These are phyloP conservation scores for Emergomyces pasteurianus DNA, from an alignment of 2,329 filamentous ascomycete genomes.

Conservation along the genomic window DNA sequence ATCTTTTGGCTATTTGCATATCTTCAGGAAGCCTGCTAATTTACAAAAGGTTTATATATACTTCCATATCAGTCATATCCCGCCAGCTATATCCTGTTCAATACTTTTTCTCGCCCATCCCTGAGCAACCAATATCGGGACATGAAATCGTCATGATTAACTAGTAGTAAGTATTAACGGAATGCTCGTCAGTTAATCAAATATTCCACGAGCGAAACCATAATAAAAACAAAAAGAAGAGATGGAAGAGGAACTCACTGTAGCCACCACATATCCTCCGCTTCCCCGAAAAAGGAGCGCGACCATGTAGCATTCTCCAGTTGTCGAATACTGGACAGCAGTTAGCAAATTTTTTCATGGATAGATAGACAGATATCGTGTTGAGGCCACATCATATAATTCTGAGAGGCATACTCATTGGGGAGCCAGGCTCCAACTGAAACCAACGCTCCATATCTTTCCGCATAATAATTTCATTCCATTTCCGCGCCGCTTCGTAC, in stretches of 20 bases:
- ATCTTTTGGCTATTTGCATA: neutral
- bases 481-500: slow-evolving; percentile 71
- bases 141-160: slow-evolving; percentile 64
- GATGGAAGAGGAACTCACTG: slow-evolving; percentile 44
- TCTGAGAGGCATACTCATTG: slow-evolving; percentile 50
- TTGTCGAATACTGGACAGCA: slow-evolving; percentile 73
- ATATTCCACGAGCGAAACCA: neutral
- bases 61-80: neutral
- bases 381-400: neutral
- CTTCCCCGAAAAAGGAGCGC: slow-evolving; percentile 69
- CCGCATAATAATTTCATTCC: slow-evolving; percentile 56
- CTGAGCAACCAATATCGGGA: slow-evolving; percentile 66
- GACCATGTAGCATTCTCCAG: slow-evolving; percentile 84
- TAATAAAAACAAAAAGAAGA: neutral
- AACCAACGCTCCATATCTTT: slow-evolving; percentile 62
- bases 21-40: neutral
- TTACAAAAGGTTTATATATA: neutral
- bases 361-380: neutral
- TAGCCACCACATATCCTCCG: slow-evolving; percentile 86
- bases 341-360: neutral
- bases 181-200: slow-evolving; percentile 6
- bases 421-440: slow-evolving; percentile 65
- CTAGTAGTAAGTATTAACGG: slow-evolving; percentile 5
- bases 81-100: slow-evolving; percentile 20
- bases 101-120: slow-evolving; percentile 32